phyloP scores from a whole-genome alignment of 768 basidiomycete genomes.

The Leucosporidium scottii region DNA sequence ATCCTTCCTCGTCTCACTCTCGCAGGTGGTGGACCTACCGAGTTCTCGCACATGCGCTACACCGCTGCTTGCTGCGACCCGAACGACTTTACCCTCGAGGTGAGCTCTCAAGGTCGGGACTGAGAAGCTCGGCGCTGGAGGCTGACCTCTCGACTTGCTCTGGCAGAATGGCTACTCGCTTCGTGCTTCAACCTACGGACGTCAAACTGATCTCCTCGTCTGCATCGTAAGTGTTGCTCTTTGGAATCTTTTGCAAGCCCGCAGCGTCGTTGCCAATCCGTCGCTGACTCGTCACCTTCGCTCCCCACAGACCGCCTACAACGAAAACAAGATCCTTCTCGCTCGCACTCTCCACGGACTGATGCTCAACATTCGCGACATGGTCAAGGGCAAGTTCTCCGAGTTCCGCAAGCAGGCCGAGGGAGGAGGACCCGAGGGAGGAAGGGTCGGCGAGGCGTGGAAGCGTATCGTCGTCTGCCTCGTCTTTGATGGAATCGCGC shows the following conservation, averaged over 20 bases:
- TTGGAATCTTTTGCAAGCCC: background rate
- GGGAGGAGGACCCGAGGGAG: conserved; percentile 69
- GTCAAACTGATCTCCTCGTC: conserved; percentile 86
- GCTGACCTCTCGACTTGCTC: background rate
- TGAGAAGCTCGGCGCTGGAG: background rate
- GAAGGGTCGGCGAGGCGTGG: conserved; percentile 51
- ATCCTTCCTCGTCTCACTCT: conserved; percentile 1
- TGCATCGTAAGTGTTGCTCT: conserved; percentile 61
- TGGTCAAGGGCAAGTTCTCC: conserved; percentile 89
- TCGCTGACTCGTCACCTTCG: background rate
- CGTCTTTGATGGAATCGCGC: conserved; percentile 84
- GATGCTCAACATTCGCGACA: conserved; percentile 94
- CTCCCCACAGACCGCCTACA: conserved; percentile 50
- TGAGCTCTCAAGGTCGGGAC: background rate
- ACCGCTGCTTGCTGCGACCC: conserved; percentile 78
- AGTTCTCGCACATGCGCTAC: conserved; percentile 95
- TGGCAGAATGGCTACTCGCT: conserved; percentile 65
- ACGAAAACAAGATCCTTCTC: conserved; percentile 87
- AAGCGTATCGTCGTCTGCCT: conserved; percentile 59
- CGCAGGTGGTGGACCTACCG: conserved; percentile 54
- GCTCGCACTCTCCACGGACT: conserved; percentile 81
- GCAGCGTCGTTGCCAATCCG: conserved; percentile 25
- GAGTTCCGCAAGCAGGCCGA: conserved; percentile 81
- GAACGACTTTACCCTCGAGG: conserved; percentile 69
- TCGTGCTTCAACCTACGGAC: conserved; percentile 73